Evolutionary conservation across 2,329 filamentous ascomycete species (phyloP).

Genomic region (Neofusicoccum ribis): DNA sequence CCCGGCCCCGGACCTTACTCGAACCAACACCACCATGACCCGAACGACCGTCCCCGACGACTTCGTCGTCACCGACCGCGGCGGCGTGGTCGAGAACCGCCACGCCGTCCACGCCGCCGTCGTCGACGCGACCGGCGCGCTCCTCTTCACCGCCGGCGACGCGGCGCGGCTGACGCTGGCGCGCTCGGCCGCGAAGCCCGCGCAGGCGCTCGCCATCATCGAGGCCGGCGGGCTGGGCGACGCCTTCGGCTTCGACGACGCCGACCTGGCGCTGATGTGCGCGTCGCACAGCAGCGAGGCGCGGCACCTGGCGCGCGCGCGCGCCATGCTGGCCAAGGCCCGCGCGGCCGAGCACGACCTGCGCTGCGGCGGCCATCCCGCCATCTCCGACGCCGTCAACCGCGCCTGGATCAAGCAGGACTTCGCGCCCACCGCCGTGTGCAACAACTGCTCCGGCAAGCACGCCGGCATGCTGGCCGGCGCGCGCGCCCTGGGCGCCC

Average conservation of each 20-base stretch:
- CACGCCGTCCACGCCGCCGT: slow-evolving; percentile 44
- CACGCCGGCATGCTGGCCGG: slow-evolving; percentile 52
- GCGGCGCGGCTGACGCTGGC: slow-evolving; percentile 44
- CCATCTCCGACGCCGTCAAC: slow-evolving; percentile 31
- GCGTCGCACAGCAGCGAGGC: slow-evolving; percentile 51
- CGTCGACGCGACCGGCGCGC: slow-evolving; percentile 31
- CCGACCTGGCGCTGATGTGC: slow-evolving; percentile 50
- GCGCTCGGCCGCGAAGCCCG: slow-evolving; percentile 50
- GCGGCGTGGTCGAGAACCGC: neutral
- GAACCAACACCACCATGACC: too few relatives aligned
- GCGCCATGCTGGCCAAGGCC: slow-evolving; percentile 41
- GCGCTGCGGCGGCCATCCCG: slow-evolving; percentile 46
- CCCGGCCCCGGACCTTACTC: too few relatives aligned
- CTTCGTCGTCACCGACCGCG: slow-evolving; percentile 4
- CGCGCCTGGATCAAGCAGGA: slow-evolving; percentile 42
- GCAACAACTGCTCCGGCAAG: slow-evolving; percentile 53
- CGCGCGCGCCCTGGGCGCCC: slow-evolving; percentile 38
- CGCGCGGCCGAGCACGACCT: slow-evolving; percentile 36
- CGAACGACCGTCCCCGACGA: neutral
- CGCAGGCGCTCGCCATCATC: slow-evolving; percentile 47
- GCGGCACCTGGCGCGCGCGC: slow-evolving; percentile 41
- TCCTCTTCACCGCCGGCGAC: slow-evolving; percentile 45
- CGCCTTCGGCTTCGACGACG: slow-evolving; percentile 38
- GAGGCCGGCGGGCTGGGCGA: slow-evolving; percentile 43
- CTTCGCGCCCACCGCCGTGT: slow-evolving; percentile 40